Conservation (phyloP, 352 stramenopile genomes). For the Globisporangium iwayamae region DNA sequence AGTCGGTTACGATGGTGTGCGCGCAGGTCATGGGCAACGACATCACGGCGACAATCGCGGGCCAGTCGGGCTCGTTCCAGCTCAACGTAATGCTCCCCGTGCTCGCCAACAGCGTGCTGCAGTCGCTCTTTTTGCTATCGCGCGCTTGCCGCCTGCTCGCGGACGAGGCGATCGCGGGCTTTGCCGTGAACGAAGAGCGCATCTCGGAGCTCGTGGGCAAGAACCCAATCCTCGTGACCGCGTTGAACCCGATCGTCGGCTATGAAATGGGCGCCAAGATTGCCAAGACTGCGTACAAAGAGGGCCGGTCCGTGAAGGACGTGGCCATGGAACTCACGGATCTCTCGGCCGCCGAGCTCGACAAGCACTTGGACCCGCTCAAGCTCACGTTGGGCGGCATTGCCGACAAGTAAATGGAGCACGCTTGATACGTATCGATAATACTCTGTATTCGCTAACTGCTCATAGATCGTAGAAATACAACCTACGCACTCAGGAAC, state of each 20-base stretch:
- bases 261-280: slow-evolving; percentile 58
- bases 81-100: slow-evolving; percentile 64
- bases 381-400: slow-evolving; percentile 47
- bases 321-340: slow-evolving; percentile 39
- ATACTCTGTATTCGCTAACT: neutral
- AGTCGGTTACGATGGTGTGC: slow-evolving; percentile 54
- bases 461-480: neutral
- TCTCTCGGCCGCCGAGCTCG: slow-evolving; percentile 43
- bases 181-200: slow-evolving; percentile 37
- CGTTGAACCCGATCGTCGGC: slow-evolving; percentile 51
- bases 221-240: slow-evolving; percentile 58
- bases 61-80: slow-evolving; percentile 49
- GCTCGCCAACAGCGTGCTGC: slow-evolving; percentile 45
- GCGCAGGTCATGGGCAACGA: slow-evolving; percentile 59
- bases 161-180: slow-evolving; percentile 42
- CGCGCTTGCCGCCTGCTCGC: slow-evolving; percentile 37
- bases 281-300: slow-evolving; percentile 57
- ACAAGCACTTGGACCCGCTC: slow-evolving; percentile 47
- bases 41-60: slow-evolving; percentile 45
- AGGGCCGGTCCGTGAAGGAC: slow-evolving; percentile 46
- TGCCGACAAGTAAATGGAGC: slow-evolving; percentile 24
- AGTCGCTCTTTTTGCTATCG: slow-evolving; percentile 40
- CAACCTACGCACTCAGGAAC: neutral
- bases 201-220: slow-evolving; percentile 47
- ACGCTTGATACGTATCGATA: neutral